These are phyloP conservation scores for Cardamine resedifolia DNA, from an alignment of 345 rosid genomes.

Conservation along the genomic window DNA sequence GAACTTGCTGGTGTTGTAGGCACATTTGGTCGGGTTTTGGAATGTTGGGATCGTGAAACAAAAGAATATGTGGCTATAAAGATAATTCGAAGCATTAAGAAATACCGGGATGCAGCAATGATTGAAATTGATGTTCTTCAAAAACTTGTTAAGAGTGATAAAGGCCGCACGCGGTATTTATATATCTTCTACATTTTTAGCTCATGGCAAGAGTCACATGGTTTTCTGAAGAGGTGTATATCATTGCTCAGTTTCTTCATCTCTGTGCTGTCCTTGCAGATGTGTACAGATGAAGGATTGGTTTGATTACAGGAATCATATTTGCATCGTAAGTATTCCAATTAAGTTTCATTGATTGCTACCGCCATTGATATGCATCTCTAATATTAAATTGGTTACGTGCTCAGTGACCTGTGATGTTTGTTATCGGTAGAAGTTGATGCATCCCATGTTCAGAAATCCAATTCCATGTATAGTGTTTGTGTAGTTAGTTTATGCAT, in stretches of 20 bases:
- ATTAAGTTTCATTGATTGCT: neutral
- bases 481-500: slow-evolving; percentile 24
- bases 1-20: slow-evolving; percentile 75
- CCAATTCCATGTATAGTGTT: slow-evolving; percentile 16
- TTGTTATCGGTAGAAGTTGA: slow-evolving; percentile 7
- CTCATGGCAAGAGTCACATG: slow-evolving; percentile 22
- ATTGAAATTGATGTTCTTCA: slow-evolving; percentile 71
- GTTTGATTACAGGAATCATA: slow-evolving; percentile 77
- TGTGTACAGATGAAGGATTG: slow-evolving; percentile 69
- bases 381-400: neutral
- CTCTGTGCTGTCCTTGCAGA: slow-evolving; percentile 48
- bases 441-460: neutral
- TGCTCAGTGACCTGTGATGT: slow-evolving; percentile 3
- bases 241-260: slow-evolving; percentile 4
- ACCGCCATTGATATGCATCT: slow-evolving; percentile 4
- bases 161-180: slow-evolving; percentile 54
- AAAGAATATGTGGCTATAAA: slow-evolving; percentile 69
- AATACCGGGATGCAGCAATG: slow-evolving; percentile 77
- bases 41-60: slow-evolving; percentile 77
- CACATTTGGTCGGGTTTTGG: slow-evolving; percentile 86
- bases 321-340: slow-evolving; percentile 68
- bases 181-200: slow-evolving; percentile 17
- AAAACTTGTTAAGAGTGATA: slow-evolving; percentile 52
- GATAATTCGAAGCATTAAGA: slow-evolving; percentile 59
- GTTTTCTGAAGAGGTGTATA: neutral